Evolutionary conservation across 2,329 filamentous ascomycete genomes (phyloP), one percentile per base, ranked within the genome.

Genomic region (Calonectria fujianensis): DNA sequence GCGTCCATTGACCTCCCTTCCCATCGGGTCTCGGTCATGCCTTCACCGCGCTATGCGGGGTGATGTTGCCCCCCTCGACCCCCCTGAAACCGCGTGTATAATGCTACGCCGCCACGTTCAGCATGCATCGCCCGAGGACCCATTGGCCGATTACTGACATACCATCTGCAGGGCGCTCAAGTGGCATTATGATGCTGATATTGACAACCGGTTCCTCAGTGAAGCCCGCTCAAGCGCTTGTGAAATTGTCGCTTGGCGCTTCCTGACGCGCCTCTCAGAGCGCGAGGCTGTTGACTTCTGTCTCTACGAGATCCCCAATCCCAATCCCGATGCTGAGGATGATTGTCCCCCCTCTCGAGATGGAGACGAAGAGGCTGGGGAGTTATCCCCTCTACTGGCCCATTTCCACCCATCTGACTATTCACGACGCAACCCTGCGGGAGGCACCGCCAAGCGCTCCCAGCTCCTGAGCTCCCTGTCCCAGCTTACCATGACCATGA

Each of bases 181-280:
- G 82, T 95, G 93, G 88, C 94, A 96, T 81, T 96, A 92, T 80
- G 87, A 93, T 75, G 87, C 90, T 31, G 89, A 91, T 16, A 86
- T 89, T 41, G 93, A 94, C 75, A 88, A 94, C 73, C 91, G 91
- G 74, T 92, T 92, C 5, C 85, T 96, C 39, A 91, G 92, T 72
- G 90, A 94, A 72, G 91, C 93, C 18, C 90, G 94, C 69, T 93
- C 93, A 27, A 91, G 92, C 81, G 94, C 93, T 35, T 96, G 94
- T 81, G 94, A 96, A 85, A 94, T 95, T 75, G 93, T 95, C 18
- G 94, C 94, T 48, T 96, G 94, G 93, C 91, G 94, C 50, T 95
- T 95, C 79, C 87, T 96, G 45, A 92, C 91, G 20, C 91, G 91
- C 70, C 86, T 96, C 39, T 93, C 93, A 2, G 93, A 95, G 81